Conservation (phyloP, 345 rosid genomes). For the Acer negundo region DNA sequence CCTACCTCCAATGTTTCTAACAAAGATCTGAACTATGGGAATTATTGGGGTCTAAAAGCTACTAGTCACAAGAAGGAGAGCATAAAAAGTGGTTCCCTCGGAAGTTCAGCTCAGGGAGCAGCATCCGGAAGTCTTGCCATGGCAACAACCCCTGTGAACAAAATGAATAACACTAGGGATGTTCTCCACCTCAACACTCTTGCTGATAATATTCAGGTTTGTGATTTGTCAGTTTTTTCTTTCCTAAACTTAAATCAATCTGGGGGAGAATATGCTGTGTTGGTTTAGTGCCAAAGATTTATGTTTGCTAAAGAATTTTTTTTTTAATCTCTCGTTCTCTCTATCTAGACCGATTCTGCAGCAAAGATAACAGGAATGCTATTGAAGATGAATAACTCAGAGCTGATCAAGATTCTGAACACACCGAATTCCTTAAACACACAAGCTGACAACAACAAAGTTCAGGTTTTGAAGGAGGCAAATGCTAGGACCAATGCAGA, state of each 20-base stretch:
- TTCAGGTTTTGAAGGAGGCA: slow-evolving; percentile 29
- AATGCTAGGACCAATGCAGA: slow-evolving; percentile 19
- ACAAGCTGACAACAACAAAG: slow-evolving; percentile 23
- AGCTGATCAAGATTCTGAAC: slow-evolving; percentile 19
- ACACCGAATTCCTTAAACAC: slow-evolving; percentile 17
- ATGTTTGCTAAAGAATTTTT: neutral
- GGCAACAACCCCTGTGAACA: slow-evolving; percentile 5
- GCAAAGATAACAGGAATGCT: slow-evolving; percentile 23
- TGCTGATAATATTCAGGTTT: slow-evolving; percentile 27
- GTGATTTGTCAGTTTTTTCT: neutral
- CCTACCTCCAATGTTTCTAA: neutral
- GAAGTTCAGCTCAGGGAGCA: neutral
- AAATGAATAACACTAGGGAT: slow-evolving; percentile 11
- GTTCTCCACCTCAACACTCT: slow-evolving; percentile 2
- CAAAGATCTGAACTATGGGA: slow-evolving; percentile 14
- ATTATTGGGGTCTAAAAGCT: neutral
- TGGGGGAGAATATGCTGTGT: neutral
- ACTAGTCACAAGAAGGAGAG: slow-evolving; percentile 13
- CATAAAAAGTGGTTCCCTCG: neutral
- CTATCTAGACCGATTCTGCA: slow-evolving; percentile 26
- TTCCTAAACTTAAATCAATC: neutral
- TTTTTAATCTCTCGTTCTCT: neutral
- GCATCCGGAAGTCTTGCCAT: slow-evolving; percentile 6
- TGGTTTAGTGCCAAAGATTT: neutral
- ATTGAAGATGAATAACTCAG: slow-evolving; percentile 22